Evolutionary conservation across 2,329 filamentous ascomycete species (phyloP).

Genomic region (Colletotrichum salicis): DNA sequence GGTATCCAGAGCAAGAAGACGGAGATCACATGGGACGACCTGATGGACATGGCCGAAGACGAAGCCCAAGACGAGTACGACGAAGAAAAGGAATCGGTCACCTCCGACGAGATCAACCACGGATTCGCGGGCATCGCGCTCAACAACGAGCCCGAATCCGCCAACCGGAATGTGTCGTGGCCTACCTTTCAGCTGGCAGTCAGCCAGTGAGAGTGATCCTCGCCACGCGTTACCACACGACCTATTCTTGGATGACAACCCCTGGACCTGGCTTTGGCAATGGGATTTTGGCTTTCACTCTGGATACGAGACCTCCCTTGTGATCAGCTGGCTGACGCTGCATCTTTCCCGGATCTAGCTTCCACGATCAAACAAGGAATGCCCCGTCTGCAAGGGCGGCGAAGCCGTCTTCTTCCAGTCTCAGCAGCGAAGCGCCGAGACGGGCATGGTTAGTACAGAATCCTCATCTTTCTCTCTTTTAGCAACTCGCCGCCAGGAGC

Average conservation of each 20-base stretch:
- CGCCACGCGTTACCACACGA: neutral
- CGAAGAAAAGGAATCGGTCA: slow-evolving; percentile 44
- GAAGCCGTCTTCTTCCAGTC: slow-evolving; percentile 99
- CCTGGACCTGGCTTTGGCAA: slow-evolving; percentile 26
- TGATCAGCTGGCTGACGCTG: slow-evolving; percentile 54
- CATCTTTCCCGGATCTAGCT: slow-evolving; percentile 71
- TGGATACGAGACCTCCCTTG: slow-evolving; percentile 34
- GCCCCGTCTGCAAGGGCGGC: slow-evolving; percentile 84
- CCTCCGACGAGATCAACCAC: slow-evolving; percentile 22
- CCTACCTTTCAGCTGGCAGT: slow-evolving; percentile 30
- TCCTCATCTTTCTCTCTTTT: neutral
- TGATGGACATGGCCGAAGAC: slow-evolving; percentile 40
- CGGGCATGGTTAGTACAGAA: slow-evolving; percentile 84
- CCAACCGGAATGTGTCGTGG: slow-evolving; percentile 22
- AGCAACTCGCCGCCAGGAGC: neutral
- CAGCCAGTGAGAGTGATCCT: slow-evolving; percentile 5
- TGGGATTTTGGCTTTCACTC: slow-evolving; percentile 36
- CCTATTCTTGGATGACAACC: neutral
- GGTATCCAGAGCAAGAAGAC: slow-evolving; percentile 13
- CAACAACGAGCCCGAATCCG: neutral
- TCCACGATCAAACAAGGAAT: slow-evolving; percentile 86
- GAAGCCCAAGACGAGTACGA: slow-evolving; percentile 52
- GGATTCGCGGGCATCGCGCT: slow-evolving; percentile 19
- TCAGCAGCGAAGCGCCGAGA: slow-evolving; percentile 95
- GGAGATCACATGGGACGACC: slow-evolving; percentile 31